Conservation (phyloP, 106 monocot genomes). For the Allium cepa region DNA sequence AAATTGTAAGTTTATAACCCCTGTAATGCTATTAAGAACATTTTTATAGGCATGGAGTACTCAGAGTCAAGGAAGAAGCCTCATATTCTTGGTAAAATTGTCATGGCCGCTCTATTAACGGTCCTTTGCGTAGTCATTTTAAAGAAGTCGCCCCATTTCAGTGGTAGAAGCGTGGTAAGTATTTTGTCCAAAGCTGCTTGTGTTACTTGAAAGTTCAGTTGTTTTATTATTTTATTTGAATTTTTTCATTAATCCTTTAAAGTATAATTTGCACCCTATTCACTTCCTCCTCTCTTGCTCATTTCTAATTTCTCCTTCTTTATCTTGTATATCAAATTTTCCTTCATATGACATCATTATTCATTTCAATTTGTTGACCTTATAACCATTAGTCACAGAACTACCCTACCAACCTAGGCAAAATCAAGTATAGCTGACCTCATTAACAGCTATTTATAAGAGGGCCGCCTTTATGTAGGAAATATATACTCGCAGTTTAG, state of each 20-base stretch:
- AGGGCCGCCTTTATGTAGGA: too few relatives aligned
- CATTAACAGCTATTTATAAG: too few relatives aligned
- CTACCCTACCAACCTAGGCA: too few relatives aligned
- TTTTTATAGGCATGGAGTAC: conserved; percentile 60
- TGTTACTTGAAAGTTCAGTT: background rate
- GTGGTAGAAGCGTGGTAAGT: conserved; percentile 45
- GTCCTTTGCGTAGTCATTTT: conserved; percentile 59
- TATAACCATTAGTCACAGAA: too few relatives aligned
- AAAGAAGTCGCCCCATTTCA: conserved; percentile 65
- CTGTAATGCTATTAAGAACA: conserved; percentile 4
- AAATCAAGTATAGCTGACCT: too few relatives aligned
- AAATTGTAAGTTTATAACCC: background rate
- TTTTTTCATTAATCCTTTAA: background rate
- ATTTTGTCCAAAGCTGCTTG: conserved; percentile 4
- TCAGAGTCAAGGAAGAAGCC: conserved; percentile 60
- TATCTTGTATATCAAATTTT: too few relatives aligned
- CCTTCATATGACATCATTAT: too few relatives aligned
- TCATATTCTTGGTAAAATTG: conserved; percentile 53
- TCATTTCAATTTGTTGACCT: too few relatives aligned
- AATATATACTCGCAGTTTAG: too few relatives aligned
- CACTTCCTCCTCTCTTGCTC: too few relatives aligned
- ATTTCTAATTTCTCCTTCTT: too few relatives aligned
- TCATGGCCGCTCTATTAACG: conserved; percentile 49
- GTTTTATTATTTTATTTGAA: background rate
- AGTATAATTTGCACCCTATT: too few relatives aligned